Evolutionary conservation across 192 early-diverging fungal species (phyloP).

Genomic region (Entomortierella lignicola): DNA sequence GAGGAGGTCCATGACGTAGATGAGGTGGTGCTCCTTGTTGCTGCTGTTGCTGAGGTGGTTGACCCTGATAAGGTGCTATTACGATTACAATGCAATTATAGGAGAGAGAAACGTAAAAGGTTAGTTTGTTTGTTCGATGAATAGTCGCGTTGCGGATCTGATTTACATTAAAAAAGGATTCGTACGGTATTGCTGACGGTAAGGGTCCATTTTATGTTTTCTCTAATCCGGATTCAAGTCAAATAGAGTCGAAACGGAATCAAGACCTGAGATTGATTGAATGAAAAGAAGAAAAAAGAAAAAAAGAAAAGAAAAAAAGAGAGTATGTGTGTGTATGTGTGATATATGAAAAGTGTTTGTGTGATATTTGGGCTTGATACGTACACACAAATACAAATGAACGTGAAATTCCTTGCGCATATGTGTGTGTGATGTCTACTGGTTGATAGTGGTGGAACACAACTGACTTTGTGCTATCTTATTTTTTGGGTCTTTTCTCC

Average conservation of each 20-base stretch:
- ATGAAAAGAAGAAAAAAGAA: too few species aligned
- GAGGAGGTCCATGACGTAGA: constrained; percentile 32
- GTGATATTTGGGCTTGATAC: background rate
- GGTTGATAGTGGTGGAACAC: background rate
- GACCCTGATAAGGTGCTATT: constrained; percentile 20
- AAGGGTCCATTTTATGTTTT: constrained; percentile 28
- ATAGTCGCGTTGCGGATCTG: background rate
- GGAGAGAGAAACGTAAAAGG: too few species aligned
- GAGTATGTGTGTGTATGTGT: background rate
- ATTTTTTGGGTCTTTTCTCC: background rate
- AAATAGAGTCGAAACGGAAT: background rate
- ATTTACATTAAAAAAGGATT: background rate
- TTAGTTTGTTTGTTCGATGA: background rate
- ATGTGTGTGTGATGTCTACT: background rate
- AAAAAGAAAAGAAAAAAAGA: constrained; percentile 1
- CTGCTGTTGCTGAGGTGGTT: constrained; percentile 26
- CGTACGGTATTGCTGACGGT: constrained; percentile 51
- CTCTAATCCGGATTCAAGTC: background rate
- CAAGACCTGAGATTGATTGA: background rate
- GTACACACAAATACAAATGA: background rate
- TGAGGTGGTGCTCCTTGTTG: constrained; percentile 14
- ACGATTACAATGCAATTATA: too few species aligned
- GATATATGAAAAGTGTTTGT: too few species aligned
- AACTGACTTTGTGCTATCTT: too few species aligned
- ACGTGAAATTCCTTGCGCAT: background rate